Evolutionary conservation across 495 filamentous ascomycete genomes (phyloP), one percentile per base, ranked within the genome.

Genomic region (Penicillium crystallinum): DNA sequence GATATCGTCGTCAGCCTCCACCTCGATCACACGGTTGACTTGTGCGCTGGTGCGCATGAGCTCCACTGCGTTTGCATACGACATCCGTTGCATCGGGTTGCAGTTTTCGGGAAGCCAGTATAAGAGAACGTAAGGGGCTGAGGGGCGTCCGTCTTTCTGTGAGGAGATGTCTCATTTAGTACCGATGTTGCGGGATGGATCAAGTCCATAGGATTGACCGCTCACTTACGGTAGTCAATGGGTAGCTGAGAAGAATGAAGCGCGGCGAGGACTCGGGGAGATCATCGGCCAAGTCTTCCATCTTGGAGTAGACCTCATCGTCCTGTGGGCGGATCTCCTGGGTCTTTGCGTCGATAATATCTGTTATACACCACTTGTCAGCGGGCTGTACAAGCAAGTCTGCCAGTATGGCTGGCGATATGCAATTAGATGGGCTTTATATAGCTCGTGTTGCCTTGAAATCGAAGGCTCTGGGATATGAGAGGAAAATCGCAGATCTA

Each of bases 1-100:
- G 60, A 96, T 64, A 43, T 95, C 91, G 37, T 93, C 89, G 7
- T 83, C 75, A 10, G 74, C 78, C 49, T 89, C 81, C 17, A 95
- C 80, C 67, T 95, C 90, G 46, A 96, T 76, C 7, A 95, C 84
- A 53, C 80, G 82, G 25, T 85, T 85, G 23, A 89, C 89, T 72
- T 96, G 90, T 9, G 88, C 86, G 46, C 88, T 90, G 60, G 86
- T 95, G 56, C 91, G 83, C 83, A 98, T 89, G 69, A 96, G 70
- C 73, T 98, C 92, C 67, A 95, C 95, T 21, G 92, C 92, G 17
- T 90, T 84, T 15, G 93, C 93, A 71, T 98, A 98, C 72, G 90
- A 78, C 93, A 97, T 97, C 44, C 88, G 83, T 63, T 85, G 68
- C 54, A 86, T 86, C 53, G 75, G 79, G 67, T 93, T 95, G 73